Base-by-base conservation (phyloP, 352 stramenopile species). In the Pythium rishiriense region DNA sequence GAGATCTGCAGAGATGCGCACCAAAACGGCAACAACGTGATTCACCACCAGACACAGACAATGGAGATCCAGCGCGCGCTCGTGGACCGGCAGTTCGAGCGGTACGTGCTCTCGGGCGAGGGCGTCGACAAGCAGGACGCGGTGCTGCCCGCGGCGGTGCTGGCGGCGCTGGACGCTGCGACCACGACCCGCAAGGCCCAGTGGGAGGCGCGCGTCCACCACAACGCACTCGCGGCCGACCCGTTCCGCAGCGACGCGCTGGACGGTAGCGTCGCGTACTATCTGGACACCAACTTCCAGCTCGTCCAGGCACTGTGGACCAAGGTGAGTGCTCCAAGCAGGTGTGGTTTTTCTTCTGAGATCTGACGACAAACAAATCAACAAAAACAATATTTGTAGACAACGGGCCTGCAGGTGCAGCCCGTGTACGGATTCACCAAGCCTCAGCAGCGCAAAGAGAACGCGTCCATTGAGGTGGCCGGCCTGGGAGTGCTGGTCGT, bases 61-160 rank as follows among this genome's bases (percentile, higher is more conserved):
- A 91, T 94, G 86, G 58, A 91, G 54, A 73, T 90, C 56, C 60
- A 89, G 51, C 79, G 76, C 59, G 63, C 74, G 50, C 72, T 90
- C 46, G 64, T 91, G n/a, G 84, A 93, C 70, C 81, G 85, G 54
- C 70, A 90, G 58, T 94, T 94, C 54, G 83, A 93, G 56, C 73
- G 81, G 56, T 93, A 94, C 67, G 81, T 84, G 54, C 69, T 94
- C 42, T 74, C 74, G 28, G 54, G 62, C 0, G 59, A 78, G 28
- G 75, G 68, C 8, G 25, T 84, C 37, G 48, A 69, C 3, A 77
- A 76, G 51, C 62, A 61, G n/a, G 49, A 70, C 4, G 55, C 48
- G 19, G 33, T 64, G 17, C 65, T 94, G 1, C 42, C 73, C 15
- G 42, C 66, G 14, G 51, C 66, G 4, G 70, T 64, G 35, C 70